Conservation (phyloP, 106 monocot genomes). For the Xerophyta viscosa region DNA sequence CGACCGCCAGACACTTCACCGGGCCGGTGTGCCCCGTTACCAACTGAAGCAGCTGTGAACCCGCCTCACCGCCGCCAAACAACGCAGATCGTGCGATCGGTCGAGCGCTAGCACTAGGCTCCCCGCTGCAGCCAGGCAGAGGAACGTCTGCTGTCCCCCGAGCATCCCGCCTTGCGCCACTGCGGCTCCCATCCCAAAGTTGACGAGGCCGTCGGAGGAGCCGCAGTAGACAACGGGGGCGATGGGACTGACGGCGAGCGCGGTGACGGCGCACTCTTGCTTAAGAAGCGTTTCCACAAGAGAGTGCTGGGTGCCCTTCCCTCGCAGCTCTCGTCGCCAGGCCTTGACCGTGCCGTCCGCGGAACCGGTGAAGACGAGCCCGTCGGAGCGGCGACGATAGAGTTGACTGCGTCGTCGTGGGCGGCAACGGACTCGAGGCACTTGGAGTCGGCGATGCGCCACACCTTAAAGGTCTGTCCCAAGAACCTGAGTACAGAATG, state of each 20-base stretch:
- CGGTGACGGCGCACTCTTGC: slow-evolving; percentile 54
- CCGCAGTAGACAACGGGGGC: slow-evolving; percentile 46
- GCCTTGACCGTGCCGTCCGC: slow-evolving; percentile 63
- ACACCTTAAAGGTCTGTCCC: slow-evolving; percentile 60
- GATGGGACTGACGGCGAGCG: slow-evolving; percentile 26
- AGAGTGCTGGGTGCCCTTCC: slow-evolving; percentile 18
- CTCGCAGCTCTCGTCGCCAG: slow-evolving; percentile 38
- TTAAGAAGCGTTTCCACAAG: slow-evolving; percentile 22
- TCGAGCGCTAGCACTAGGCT: slow-evolving; percentile 40
- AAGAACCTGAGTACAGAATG: slow-evolving; percentile 61
- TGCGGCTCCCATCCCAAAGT: slow-evolving; percentile 17
- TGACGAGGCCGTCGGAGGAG: slow-evolving; percentile 50
- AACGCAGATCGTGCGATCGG: slow-evolving; percentile 57
- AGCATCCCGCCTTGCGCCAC: slow-evolving; percentile 7
- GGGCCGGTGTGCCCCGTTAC: slow-evolving; percentile 35
- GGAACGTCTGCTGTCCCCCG: slow-evolving; percentile 46
- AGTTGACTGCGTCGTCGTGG: slow-evolving; percentile 44
- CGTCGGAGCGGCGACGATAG: slow-evolving; percentile 21
- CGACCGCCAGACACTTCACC: slow-evolving; percentile 46
- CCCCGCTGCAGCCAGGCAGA: slow-evolving; percentile 42
- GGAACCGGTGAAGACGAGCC: slow-evolving; percentile 57
- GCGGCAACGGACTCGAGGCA: slow-evolving; percentile 58
- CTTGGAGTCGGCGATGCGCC: slow-evolving; percentile 38
- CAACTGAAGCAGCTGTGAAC: slow-evolving; percentile 43
- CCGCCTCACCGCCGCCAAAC: slow-evolving; percentile 71